Evolutionary conservation across 192 early-diverging fungal genomes (phyloP), one percentile per base, ranked within the genome.

Genomic region (Chytriomyces sp.): DNA sequence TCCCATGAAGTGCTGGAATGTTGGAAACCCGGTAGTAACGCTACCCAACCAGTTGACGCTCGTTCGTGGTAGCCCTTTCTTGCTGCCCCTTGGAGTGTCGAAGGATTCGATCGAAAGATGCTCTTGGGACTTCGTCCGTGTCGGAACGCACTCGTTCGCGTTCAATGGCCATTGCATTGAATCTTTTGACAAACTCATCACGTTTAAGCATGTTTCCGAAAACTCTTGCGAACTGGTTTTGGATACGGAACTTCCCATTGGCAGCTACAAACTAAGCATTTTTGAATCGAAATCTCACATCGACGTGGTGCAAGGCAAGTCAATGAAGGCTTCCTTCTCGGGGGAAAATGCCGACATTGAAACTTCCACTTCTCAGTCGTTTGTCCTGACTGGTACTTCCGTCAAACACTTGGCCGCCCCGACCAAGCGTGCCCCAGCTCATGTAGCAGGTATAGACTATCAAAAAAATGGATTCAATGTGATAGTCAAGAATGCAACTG

Each of bases 1-100:
- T 14, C 55, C 54, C 2, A 40, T 28, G 31, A 70, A 70, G 59
- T 31, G 34, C 10, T 70, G 68, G 68, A 39, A 70, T 22, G 38
- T 70, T 32, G 55, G 37, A 59, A 19, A 41, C 25, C 26, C 38
- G 14, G 10, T 56, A 58, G 14, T 25, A 14, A 12, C 28, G 25
- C 62, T 4, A 64, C 28, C 37, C 22, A 10, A 7, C 8, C 26
- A 33, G 28, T 12, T 70, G 30, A 59, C 30, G 10, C 12, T 36
- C 5, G 56, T 37, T 41, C 56, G 59, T n/a, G 39, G 38, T 33
- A 30, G 41, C 14, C 3, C 19, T 14, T n/a, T 70, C 39, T 17
- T 59, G 4, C 5, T 70, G 14, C 68, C 68, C 7, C 25, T 70
- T 36, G 30, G 3, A 14, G 68, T 55, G 1, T 59, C 68, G 5